Evolutionary conservation across 352 stramenopile species (phyloP).

Genomic region (Phytophthora kernoviae): DNA sequence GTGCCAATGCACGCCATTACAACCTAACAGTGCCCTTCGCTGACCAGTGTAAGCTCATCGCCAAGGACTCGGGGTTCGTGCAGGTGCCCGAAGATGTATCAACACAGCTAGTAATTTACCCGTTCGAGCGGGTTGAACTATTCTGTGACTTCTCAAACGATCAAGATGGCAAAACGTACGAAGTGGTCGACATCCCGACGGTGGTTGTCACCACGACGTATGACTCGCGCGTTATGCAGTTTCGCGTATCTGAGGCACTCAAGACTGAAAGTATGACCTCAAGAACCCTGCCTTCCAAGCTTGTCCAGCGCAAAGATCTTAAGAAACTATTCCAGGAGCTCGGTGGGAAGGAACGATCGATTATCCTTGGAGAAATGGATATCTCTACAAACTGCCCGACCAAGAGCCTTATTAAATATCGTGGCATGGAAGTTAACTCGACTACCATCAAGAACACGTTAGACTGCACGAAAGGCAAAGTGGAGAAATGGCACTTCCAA

Average conservation of each 20-base stretch:
- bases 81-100: slow-evolving; percentile 31
- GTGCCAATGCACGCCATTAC: slow-evolving; percentile 78
- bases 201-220: slow-evolving; percentile 49
- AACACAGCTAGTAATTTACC: slow-evolving; percentile 44
- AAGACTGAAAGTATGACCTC: slow-evolving; percentile 48
- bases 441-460: slow-evolving; percentile 54
- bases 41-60: slow-evolving; percentile 62
- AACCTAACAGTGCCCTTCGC: slow-evolving; percentile 76
- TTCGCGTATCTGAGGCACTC: slow-evolving; percentile 44
- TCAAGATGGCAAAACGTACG: slow-evolving; percentile 47
- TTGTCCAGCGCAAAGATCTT: slow-evolving; percentile 56
- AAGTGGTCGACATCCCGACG: slow-evolving; percentile 51
- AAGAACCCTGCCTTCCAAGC: slow-evolving; percentile 39
- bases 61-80: slow-evolving; percentile 71
- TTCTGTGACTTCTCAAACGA: slow-evolving; percentile 61
- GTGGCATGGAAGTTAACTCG: slow-evolving; percentile 56
- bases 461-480: slow-evolving; percentile 68
- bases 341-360: slow-evolving; percentile 53
- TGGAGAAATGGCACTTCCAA: slow-evolving; percentile 82
- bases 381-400: slow-evolving; percentile 40
- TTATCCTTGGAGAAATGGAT: slow-evolving; percentile 67
- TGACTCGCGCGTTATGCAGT: slow-evolving; percentile 54
- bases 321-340: slow-evolving; percentile 55
- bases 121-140: slow-evolving; percentile 63
- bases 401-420: slow-evolving; percentile 55